Evolutionary conservation across 306 rosid species (phyloP).

Genomic region (Astragalus membranaceus): DNA sequence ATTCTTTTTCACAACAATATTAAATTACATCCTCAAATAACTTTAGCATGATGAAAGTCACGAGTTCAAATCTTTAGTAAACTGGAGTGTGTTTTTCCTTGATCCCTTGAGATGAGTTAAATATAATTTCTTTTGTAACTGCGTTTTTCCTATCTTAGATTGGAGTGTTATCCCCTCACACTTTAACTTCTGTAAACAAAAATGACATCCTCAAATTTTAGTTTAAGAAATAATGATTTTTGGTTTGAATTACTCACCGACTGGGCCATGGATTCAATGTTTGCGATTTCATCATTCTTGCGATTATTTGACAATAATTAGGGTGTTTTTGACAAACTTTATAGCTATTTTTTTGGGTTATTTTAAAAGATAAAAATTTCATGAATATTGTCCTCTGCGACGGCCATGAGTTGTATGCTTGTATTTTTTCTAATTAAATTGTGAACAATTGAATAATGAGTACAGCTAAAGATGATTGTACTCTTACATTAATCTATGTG

Average conservation of each 20-base stretch:
- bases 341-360: background rate
- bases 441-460: background rate
- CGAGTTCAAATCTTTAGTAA: too few relatives aligned
- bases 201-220: background rate
- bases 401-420: slow-evolving; percentile 32
- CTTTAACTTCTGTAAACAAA: too few relatives aligned
- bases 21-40: background rate
- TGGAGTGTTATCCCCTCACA: too few relatives aligned
- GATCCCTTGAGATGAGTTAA: too few relatives aligned
- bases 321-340: background rate
- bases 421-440: background rate
- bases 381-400: background rate
- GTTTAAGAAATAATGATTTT: background rate
- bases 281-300: background rate
- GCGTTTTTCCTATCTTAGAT: too few relatives aligned
- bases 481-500: background rate
- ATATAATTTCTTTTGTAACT: too few relatives aligned
- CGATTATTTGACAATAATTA: background rate
- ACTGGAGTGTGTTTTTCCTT: too few relatives aligned
- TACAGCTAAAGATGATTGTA: background rate
- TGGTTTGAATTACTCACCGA: background rate
- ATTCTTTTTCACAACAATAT: background rate
- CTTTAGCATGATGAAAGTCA: too few relatives aligned
- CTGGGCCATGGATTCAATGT: background rate
- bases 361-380: background rate